Base-by-base conservation (phyloP, 768 basidiomycete genomes). In the Mycena rosella region DNA sequence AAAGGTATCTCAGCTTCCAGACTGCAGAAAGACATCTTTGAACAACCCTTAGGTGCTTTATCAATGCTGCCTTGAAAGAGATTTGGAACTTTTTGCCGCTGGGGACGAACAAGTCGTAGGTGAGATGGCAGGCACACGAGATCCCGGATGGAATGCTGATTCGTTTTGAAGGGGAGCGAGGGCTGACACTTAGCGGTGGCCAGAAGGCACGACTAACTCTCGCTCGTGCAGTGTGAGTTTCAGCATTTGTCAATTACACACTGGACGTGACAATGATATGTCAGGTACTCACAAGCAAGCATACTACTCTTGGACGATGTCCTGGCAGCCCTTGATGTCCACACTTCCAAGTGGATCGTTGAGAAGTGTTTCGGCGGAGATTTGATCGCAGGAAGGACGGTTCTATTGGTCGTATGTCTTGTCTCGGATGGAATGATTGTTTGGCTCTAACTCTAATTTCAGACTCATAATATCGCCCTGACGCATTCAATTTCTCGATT, bases 261-360 rank as follows among this genome's bases (percentile, higher is more conserved):
- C n/a, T 10, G 13, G 11, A 14, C 5, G 18, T 30, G 27, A 6
- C 22, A 9, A 22, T 34, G n/a, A 53, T 24, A 34, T 22, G 13
- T 24, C 9, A 47, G 53, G 15, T 85, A 86, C 62, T 85, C 83
- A 2, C 77, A 77, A n/a, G 88, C 92, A 0, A 76, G 87, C 26
- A 87, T 89, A 17, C 73, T 95, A 7, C 77, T 95, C 14, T 78
- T 94, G 45, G 93, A 95, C 71, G 93, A 94, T 73, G 87, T 93
- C 18, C 77, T 91, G 27, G 88, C 88, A 22, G 89, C 89, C 3
- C 77, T 91, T 26, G 90, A 91, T 74, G 91, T 89, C 1, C 89
- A 91, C 72, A 96, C 94, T 0, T 92, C 95, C 0, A 88, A 91
- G 69, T 92, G 94, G 79, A 87, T 99, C 52, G 91, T 91, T 72